Base-by-base conservation (phyloP, 129 eudicot species). In the Escallonia rubra region DNA sequence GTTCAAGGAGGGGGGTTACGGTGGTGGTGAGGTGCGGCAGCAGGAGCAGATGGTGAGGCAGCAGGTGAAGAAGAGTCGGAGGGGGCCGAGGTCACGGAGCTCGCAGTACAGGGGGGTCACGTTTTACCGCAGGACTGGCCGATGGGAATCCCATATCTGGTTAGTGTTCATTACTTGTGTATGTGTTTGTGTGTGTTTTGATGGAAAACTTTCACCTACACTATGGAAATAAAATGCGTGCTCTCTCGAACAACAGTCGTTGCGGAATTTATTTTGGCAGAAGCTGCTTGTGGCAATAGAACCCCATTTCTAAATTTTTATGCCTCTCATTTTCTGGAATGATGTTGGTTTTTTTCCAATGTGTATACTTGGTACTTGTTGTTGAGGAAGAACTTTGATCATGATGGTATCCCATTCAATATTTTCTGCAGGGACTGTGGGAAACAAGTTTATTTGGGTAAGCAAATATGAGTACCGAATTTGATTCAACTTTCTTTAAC, bases 71-170 rank as follows among this genome's bases (percentile, higher is more conserved):
- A 89, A 86, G 78, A 86, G 96, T 69, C 72, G 96, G 68, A 83
- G 97, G 61, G 97, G 96, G 56, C 96, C 96, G 34, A 76, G 93
- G 93, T 85, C 96, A 7, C 78, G 87, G 67, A 89, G 96, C 64
- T 89, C 96, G 43, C 96, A 89, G 82, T 86, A 89, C 64, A 83
- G 96, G 10, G 96, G 96, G 39, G 96, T 89, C 68, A 89, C 96
- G 1, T 89, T 86, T 72, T 89, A 89, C 65, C 86, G 96, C 50
- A 76, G 93, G 65, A 89, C 96, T 47, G 93, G 96, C 66, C 64
- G 96, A 83, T 89, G 96, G 96, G 96, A 89, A 79, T 89, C 96
- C 58, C 96, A 89, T 54, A 89, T 89, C 61, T 89, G 96, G 96
- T 89, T 58, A 59, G 85, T 63, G 3, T 5, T 11, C 6, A 54